These are phyloP conservation scores for Prillingera fragicola DNA, from an alignment of 1,284 basidiomycete species.

Conservation along the genomic window DNA sequence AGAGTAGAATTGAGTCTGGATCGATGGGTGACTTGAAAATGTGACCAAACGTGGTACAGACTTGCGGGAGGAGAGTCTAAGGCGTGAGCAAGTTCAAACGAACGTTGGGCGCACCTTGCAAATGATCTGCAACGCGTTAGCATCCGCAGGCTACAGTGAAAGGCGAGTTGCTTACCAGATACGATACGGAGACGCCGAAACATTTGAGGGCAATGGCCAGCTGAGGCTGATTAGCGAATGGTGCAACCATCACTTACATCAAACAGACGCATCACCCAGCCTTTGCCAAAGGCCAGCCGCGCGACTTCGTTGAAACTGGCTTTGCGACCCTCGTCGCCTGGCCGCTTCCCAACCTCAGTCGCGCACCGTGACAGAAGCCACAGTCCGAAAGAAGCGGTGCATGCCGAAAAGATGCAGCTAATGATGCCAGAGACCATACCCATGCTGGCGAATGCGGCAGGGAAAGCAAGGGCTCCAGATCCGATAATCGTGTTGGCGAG, in stretches of 20 bases:
- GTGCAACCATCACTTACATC: slow-evolving; percentile 30
- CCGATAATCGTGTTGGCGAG: slow-evolving; percentile 82
- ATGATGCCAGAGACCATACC: slow-evolving; percentile 80
- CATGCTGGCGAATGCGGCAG: slow-evolving; percentile 73
- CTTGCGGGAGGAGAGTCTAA: slow-evolving; percentile 75
- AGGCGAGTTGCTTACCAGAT: no score
- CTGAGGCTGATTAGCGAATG: slow-evolving; percentile 56
- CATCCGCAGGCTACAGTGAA: no score
- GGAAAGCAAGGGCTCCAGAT: slow-evolving; percentile 59
- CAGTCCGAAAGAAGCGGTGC: slow-evolving; percentile 75
- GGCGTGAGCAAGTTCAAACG: neutral
- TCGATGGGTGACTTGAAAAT: slow-evolving; percentile 57
- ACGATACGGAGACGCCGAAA: slow-evolving; percentile 94
- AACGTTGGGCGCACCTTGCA: slow-evolving; percentile 60
- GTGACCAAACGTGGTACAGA: slow-evolving; percentile 77
- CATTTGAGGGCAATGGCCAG: slow-evolving; percentile 93
- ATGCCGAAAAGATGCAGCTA: slow-evolving; percentile 81
- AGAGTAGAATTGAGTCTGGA: slow-evolving; percentile 58
- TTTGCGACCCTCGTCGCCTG: slow-evolving; percentile 51
- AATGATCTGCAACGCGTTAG: no score
- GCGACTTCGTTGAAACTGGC: slow-evolving; percentile 85
- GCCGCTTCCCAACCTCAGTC: slow-evolving; percentile 55
- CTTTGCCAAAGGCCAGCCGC: slow-evolving; percentile 65
- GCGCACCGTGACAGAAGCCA: slow-evolving; percentile 86
- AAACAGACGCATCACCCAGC: slow-evolving; percentile 44